Evolutionary conservation across 331 rosid species (phyloP), one percentile per base, ranked within the genome.

Genomic region (Acacia concinna): DNA sequence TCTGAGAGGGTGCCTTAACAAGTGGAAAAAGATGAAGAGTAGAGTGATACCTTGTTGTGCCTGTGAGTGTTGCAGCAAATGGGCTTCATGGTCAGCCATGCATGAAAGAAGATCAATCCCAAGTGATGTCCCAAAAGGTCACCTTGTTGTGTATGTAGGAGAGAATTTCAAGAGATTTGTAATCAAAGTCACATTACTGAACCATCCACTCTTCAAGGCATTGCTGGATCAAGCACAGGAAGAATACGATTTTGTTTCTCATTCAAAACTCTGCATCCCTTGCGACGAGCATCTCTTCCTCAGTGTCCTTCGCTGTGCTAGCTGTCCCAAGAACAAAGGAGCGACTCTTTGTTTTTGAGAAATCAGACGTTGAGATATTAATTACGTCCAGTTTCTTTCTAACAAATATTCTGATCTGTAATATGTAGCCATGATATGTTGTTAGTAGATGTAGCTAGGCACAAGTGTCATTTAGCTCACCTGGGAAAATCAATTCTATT

Each of bases 61-160:
- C 66, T 83, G 85, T 34, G 88, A 87, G 77, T 56, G 69, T 30
- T 90, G 92, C 79, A 79, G 91, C 60, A 84, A 83, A 79, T 86
- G 87, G 93, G 75, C 81, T 66, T 15, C 86, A 59, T 80, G 98
- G 92, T 80, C 88, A 49, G 77, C 81, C 72, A 78, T 77, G 79
- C 86, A 84, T 28, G 88, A 90, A 63, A 87, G 86, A 7, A 72
- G 79, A 35, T 85, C 81, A 4, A 91, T 93, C 56, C 99, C 99
- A 3, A 89, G 84, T 59, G 99, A 96, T 75, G 99, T 96, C 47
- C 99, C 99, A 31, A 93, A 89, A 89, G 99, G 99, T 79, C 98
- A 96, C 85, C 85, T 90, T 77, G 98, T 90, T 46, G 96, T 96
- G 4, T 96, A 93, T 51, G 99, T 93, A 2, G 98, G 99, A 37